Evolutionary conservation across 2,329 filamentous ascomycete species (phyloP), one percentile per base, ranked within the genome.

Genomic region (Alternaria panax): DNA sequence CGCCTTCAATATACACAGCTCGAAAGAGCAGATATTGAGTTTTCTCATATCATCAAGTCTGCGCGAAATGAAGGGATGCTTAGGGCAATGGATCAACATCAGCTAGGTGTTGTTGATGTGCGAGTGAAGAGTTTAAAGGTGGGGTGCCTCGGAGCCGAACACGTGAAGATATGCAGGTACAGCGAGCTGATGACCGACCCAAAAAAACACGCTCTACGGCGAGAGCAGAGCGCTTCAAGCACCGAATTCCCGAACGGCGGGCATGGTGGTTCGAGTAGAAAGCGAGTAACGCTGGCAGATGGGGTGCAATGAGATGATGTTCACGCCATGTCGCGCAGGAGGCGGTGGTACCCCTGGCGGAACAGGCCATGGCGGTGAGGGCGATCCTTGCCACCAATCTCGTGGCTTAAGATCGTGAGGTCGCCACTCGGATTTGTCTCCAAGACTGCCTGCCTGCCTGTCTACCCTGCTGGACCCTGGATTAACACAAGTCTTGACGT

Each of bases 281-380:
- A 32, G 7, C 12, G 45, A 34, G 45, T n/a, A n/a, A n/a, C n/a
- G n/a, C n/a, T n/a, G 14, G 24, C 9, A 16, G 16, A 34, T 22
- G 18, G 20, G 32, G 14, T 34, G 20, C 18, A 51, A 58, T 75
- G 65, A 67, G 61, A 68, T 69, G 71, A 76, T 62, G 22, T 72
- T 75, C 71, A 73, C 73, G 73, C 72, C 72, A 71, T 38, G 41
- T 43, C 40, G 54, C 24, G 48, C 60, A 52, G 51, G 60, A 38
- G 40, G 43, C 40, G 48, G 46, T 4, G 46, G 16, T 58, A 36
- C 69, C 70, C 70, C 68, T 70, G 68, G 66, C 69, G 69, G 63
- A 70, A 73, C 28, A 4, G 20, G 12, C 36, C 22, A 40, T 48
- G 27, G 57, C 57, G 57, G 57, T 57, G 56, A 59, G 32, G 28